These are phyloP conservation scores for Cokeromyces recurvatus DNA, from an alignment of 371 early-diverging fungal species.

Conservation along the genomic window DNA sequence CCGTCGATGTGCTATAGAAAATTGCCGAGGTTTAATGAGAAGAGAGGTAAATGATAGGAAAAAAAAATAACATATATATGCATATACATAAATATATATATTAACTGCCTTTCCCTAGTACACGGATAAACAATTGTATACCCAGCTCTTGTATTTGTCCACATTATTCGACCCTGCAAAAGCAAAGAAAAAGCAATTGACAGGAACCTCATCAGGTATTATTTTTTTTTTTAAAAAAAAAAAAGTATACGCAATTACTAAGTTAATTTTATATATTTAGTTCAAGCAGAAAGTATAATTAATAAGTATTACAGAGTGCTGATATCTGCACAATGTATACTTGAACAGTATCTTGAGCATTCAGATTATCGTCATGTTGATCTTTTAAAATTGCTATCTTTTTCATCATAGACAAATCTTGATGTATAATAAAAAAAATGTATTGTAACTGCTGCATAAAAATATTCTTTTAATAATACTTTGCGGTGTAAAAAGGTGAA, in stretches of 20 bases:
- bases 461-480: too few relatives aligned
- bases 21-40: slow-evolving; percentile 67
- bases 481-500: too few relatives aligned
- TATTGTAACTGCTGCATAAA: too few relatives aligned
- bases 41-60: slow-evolving; percentile 63
- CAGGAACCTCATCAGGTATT: not conserved
- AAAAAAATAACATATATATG: too few relatives aligned
- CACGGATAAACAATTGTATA: slow-evolving; percentile 45
- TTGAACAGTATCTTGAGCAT: slow-evolving; percentile 54
- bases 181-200: slow-evolving; percentile 16
- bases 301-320: slow-evolving; percentile 20
- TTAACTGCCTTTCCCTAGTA: slow-evolving; percentile 23
- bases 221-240: not conserved
- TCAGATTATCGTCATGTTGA: slow-evolving; percentile 64
- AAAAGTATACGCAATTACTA: too few relatives aligned
- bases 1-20: slow-evolving; percentile 57
- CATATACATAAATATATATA: not conserved
- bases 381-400: slow-evolving; percentile 46
- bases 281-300: slow-evolving; percentile 19
- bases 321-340: slow-evolving; percentile 31
- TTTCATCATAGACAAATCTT: too few relatives aligned
- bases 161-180: slow-evolving; percentile 37
- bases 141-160: slow-evolving; percentile 44
- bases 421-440: not conserved
- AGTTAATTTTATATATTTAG: slow-evolving; percentile 8